Base-by-base conservation (phyloP, 2,329 filamentous ascomycete species). In the Aureobasidium namibiae region DNA sequence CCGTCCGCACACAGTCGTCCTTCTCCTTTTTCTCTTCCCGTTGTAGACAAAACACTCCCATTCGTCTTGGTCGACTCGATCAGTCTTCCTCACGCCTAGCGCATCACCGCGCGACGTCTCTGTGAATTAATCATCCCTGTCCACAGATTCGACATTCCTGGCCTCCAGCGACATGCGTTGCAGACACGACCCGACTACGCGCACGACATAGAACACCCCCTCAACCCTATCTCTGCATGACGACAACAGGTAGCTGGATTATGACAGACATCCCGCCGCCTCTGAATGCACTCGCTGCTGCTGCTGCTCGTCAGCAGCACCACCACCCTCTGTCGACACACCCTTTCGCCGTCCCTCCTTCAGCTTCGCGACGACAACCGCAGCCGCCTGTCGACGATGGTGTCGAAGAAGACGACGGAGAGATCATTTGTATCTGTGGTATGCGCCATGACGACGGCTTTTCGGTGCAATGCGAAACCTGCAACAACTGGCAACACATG, bases 401-500 rank as follows among this genome's bases (percentile, higher is more conserved):
- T 13, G 42, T 60, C 7, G 84, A 86, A 63, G 88, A 92, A 75
- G 88, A 92, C 74, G 88, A 88, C 18, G 95, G 95, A 74, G 95
- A 90, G 61, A 96, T 97, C 78, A 96, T 95, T 80, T 99, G 94
- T 82, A 95, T 97, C 67, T 99, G 94, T 77, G 86, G 86, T 72
- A 96, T 88, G 74, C 79, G 85, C 72, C 91, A 95, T 78, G 94
- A 99, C 80, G 94, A 99, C 79, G 94, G 94, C 75, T 92, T 90
- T 74, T 99, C 94, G 61, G 95, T 99, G 63, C 90, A 92, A 74
- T 99, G 94, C 80, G 94, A 97, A 72, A 84, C 81, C 61, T 99
- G 94, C 80, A 89, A 96, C 72, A 94, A 91, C 52, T 99, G 94
- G 94, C 94, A 99, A 75, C 94, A 99, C 75, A 95, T 96, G 68